Evolutionary conservation across 306 rosid species (phyloP).

Genomic region (Parietaria judaica): DNA sequence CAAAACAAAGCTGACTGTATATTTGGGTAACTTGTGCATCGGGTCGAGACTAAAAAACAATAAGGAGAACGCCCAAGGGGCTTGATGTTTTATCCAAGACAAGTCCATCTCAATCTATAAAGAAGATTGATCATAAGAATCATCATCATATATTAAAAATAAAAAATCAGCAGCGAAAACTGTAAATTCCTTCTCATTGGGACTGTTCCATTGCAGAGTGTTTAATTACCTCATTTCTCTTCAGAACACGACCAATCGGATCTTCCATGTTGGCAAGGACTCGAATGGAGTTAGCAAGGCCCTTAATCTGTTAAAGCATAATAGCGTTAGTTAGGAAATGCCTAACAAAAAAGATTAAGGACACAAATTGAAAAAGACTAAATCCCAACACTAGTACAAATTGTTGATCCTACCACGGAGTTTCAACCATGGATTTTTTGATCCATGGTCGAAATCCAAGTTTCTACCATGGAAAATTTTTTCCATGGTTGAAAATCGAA

Average conservation of each 20-base stretch:
- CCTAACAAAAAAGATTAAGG: not conserved
- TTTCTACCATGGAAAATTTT: too few relatives aligned
- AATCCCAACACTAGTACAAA: too few relatives aligned
- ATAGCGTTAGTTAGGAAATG: slow-evolving; percentile 17
- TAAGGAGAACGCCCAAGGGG: slow-evolving; percentile 89
- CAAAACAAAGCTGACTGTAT: not conserved
- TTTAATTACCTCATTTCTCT: slow-evolving; percentile 65
- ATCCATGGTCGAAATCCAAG: too few relatives aligned
- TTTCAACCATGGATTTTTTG: too few relatives aligned
- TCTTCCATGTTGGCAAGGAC: slow-evolving; percentile 89
- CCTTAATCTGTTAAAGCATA: slow-evolving; percentile 51
- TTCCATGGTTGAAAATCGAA: too few relatives aligned
- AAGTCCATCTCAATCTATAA: slow-evolving; percentile 81
- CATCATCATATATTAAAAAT: slow-evolving; percentile 17
- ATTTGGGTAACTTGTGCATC: slow-evolving; percentile 36
- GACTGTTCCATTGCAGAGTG: slow-evolving; percentile 1
- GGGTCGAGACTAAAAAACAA: slow-evolving; percentile 96
- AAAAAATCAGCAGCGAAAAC: not conserved
- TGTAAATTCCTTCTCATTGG: not conserved
- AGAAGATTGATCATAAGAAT: slow-evolving; percentile 25
- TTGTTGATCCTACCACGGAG: too few relatives aligned
- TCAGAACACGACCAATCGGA: slow-evolving; percentile 75
- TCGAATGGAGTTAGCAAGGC: slow-evolving; percentile 74
- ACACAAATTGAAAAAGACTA: not conserved
- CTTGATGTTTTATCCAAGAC: slow-evolving; percentile 89